Evolutionary conservation across 2,329 filamentous ascomycete genomes (phyloP).

Genomic region (Phialocephala subalpina): DNA sequence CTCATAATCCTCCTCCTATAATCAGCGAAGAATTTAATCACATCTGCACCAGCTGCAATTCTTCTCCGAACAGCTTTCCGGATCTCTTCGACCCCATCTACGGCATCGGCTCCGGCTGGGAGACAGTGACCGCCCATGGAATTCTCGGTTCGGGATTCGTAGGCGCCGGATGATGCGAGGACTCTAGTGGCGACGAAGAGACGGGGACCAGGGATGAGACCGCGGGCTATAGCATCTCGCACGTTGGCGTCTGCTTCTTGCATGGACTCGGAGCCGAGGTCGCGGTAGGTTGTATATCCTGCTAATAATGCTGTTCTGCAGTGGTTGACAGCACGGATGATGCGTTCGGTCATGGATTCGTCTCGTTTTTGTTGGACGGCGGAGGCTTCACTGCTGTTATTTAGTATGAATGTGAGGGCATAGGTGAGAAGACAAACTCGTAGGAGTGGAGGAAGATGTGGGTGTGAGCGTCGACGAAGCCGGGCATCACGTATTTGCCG

Average conservation of each 20-base stretch:
- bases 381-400: conserved; percentile 46
- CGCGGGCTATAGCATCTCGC: conserved; percentile 61
- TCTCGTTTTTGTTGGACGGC: conserved; percentile 61
- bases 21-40: conserved; percentile 61
- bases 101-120: conserved; percentile 51
- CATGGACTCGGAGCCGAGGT: conserved; percentile 62
- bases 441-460: conserved; percentile 64
- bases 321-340: conserved; percentile 62
- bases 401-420: not conserved
- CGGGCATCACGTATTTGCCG: conserved; percentile 58
- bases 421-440: conserved; percentile 39
- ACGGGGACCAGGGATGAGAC: conserved; percentile 60
- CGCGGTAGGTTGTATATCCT: conserved; percentile 66
- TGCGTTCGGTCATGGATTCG: conserved; percentile 63
- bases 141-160: conserved; percentile 55
- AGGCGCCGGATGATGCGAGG: conserved; percentile 58
- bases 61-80: conserved; percentile 55
- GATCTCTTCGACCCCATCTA: conserved; percentile 56
- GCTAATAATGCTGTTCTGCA: conserved; percentile 60
- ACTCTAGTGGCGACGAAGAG: conserved; percentile 62
- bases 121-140: conserved; percentile 41
- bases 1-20: conserved; percentile 54
- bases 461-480: conserved; percentile 62
- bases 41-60: conserved; percentile 56
- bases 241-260: conserved; percentile 58